A percentile compares a stretch with the other conserved stretches of the same genome.
phyloP scores from a whole-genome alignment of 176 grass and related monocot genomes.

The Leersia perrieri region DNA sequence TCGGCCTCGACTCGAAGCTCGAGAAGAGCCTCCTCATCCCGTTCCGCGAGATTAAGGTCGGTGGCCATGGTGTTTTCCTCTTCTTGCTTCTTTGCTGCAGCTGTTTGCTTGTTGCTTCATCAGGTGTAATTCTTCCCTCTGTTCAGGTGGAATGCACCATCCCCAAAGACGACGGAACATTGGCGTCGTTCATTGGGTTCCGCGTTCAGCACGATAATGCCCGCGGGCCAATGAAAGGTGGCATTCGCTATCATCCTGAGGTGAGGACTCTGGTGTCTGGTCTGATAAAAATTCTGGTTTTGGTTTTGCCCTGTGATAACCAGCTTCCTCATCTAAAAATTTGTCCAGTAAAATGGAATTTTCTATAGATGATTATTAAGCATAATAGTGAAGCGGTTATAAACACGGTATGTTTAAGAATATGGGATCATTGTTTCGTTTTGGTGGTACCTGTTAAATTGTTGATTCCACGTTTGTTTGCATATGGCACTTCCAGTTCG shows the following conservation, averaged over 20 bases:
- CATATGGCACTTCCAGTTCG: background rate
- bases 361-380: background rate
- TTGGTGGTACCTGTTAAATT: background rate
- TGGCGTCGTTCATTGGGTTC: constrained; percentile 82
- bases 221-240: constrained; percentile 97
- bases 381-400: background rate
- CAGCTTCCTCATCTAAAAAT: background rate
- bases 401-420: background rate
- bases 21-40: constrained; percentile 84
- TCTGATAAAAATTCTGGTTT: constrained; percentile 1
- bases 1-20: constrained; percentile 85
- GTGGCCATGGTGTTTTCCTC: background rate
- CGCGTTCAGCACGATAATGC: constrained; percentile 97
- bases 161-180: constrained; percentile 87
- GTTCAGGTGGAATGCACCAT: constrained; percentile 95
- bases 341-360: background rate
- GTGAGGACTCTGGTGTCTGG: constrained; percentile 28
- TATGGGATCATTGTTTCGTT: background rate
- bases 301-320: background rate
- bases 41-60: constrained; percentile 84
- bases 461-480: background rate
- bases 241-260: constrained; percentile 91
- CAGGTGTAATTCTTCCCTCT: background rate
- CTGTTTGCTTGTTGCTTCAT: background rate
- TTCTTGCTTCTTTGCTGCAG: background rate